Evolutionary conservation across 148 eudicot species (phyloP).

Genomic region (Amaranthus cruentus): DNA sequence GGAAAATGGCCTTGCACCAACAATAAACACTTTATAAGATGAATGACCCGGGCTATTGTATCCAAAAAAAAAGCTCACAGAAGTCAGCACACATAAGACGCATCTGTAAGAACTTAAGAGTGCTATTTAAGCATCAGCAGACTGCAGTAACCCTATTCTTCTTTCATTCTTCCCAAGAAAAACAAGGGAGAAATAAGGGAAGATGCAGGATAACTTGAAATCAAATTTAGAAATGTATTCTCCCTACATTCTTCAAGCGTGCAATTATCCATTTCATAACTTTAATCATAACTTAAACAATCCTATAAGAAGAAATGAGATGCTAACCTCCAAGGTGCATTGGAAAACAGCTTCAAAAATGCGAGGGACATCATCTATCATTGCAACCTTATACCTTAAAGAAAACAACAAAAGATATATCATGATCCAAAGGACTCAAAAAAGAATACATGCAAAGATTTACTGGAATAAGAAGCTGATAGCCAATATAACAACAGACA

Average conservation of each 20-base stretch:
- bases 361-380: conserved; percentile 89
- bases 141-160: neutral
- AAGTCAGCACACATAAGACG: neutral
- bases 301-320: neutral
- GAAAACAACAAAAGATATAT: conserved; percentile 3
- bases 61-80: neutral
- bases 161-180: neutral
- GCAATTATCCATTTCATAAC: no score
- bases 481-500: neutral
- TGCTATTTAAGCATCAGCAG: neutral
- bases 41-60: no score
- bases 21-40: neutral
- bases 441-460: neutral
- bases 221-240: neutral
- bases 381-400: conserved; percentile 72
- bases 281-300: neutral
- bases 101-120: neutral
- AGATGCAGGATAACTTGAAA: neutral
- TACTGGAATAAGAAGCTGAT: neutral
- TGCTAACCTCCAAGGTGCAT: conserved; percentile 84
- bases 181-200: neutral
- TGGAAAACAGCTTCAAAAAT: conserved; percentile 97
- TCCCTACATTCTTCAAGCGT: no score
- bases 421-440: neutral
- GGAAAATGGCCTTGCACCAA: neutral